Evolutionary conservation across 345 rosid genomes (phyloP).

Genomic region (rapeseed (Brassica napus)): Da-Ae NC_063437.1:11696001-11696500

Average conservation of each 20-base stretch:
- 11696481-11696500: constrained; percentile 99
- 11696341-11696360: background rate
- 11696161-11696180: constrained; percentile 12
- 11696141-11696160: constrained; percentile 91
- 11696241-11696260: constrained; percentile 87
- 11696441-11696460: constrained; percentile 87
- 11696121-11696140: constrained; percentile 91
- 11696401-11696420: background rate
- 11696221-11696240: constrained; percentile 42
- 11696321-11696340: constrained; percentile 98
- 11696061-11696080: constrained; percentile 66
- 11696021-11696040: constrained; percentile 76
- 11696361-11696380: background rate
- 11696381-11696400: background rate
- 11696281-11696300: constrained; percentile 93
- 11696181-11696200: background rate
- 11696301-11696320: constrained; percentile 81
- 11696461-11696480: constrained; percentile 89
- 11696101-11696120: constrained; percentile 79
- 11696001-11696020: constrained; percentile 89
- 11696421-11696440: constrained; percentile 76
- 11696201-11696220: background rate
- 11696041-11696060: constrained; percentile 83
- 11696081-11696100: constrained; percentile 91
- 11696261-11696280: constrained; percentile 98